Evolutionary conservation across 495 filamentous ascomycete species (phyloP), one percentile per base, ranked within the genome.

Genomic region (Daldinia vernicosa): DNA sequence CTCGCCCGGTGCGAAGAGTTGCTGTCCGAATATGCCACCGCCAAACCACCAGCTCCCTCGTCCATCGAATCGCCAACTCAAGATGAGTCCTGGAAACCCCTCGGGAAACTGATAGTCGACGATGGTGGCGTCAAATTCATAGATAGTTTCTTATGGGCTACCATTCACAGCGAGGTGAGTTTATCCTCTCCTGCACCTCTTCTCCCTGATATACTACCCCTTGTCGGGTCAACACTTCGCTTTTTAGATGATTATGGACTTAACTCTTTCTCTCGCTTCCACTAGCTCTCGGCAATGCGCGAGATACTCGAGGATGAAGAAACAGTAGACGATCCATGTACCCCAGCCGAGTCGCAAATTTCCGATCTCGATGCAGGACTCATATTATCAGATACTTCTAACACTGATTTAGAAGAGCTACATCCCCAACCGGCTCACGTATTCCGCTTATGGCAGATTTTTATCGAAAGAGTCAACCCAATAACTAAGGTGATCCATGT

Each of bases 401-500:
- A 74, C 30, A 58, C 75, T 6, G 75, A 75, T 39, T 27, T 77
- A 15, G 78, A 81, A 72, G 73, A 76, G 32, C 78, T 91, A 9
- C 91, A 92, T 80, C 91, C 91, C 0, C 77, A 79, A 12, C 80
- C 89, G 0, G 81, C 88, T 66, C 89, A 92, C 55, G 87, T 91
- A 19, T 89, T 92, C 70, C 81, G 84, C 55, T 76, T 93, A 6
- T 93, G 91, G 90, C 89, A 92, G 75, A 83, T 84, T 1, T 92
- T 86, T 70, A 83, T 90, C 14, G 85, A 89, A 61, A 87, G 88
- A 69, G 86, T 92, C 66, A 89, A 92, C 76, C 90, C 90, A 0
- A 72, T 93, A 47, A 85, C 84, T 45, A 93, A 92, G 74, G 77
- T 92, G n/a, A 82, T 92, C 60, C 91, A 93, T 77, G 85, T 84